These are phyloP conservation scores for Fusarium napiforme DNA, from an alignment of 2,329 filamentous ascomycete genomes.

Conservation along the genomic window DNA sequence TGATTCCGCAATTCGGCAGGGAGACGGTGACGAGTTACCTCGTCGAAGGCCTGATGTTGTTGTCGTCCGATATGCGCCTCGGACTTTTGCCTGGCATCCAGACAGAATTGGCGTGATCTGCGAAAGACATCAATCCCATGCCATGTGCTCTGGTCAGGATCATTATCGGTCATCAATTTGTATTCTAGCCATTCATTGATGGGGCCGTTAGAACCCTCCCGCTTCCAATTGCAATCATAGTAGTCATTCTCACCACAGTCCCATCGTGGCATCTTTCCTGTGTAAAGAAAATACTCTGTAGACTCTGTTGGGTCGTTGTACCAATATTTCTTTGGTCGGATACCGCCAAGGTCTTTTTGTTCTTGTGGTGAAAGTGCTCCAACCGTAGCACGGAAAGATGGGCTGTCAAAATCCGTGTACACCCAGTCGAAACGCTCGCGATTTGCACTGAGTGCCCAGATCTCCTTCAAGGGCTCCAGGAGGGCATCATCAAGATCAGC, in stretches of 20 bases:
- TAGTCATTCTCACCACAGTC: neutral
- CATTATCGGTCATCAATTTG: rapidly evolving
- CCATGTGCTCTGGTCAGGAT: rapidly evolving
- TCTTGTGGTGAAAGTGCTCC: neutral
- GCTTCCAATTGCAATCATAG: rapidly evolving
- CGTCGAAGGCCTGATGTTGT: neutral
- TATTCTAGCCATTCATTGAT: rapidly evolving
- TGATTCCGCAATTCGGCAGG: neutral
- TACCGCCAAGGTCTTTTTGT: neutral
- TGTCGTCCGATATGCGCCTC: neutral
- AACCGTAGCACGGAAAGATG: neutral
- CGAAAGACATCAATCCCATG: rapidly evolving
- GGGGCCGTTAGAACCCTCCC: neutral
- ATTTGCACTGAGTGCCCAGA: neutral
- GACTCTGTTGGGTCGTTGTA: neutral
- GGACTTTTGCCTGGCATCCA: neutral
- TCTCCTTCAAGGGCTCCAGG: neutral
- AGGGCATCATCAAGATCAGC: neutral
- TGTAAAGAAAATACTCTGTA: rapidly evolving
- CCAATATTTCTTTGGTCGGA: neutral
- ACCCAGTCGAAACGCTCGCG: neutral
- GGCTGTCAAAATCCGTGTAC: neutral
- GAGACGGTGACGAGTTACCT: rapidly evolving
- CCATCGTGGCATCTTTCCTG: neutral
- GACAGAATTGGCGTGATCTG: neutral